Percentiles rank a stretch among this genome's conserved stretches.
phyloP scores from a whole-genome alignment of 2,329 filamentous ascomycete genomes.

The Pseudocercospora vitis region DNA sequence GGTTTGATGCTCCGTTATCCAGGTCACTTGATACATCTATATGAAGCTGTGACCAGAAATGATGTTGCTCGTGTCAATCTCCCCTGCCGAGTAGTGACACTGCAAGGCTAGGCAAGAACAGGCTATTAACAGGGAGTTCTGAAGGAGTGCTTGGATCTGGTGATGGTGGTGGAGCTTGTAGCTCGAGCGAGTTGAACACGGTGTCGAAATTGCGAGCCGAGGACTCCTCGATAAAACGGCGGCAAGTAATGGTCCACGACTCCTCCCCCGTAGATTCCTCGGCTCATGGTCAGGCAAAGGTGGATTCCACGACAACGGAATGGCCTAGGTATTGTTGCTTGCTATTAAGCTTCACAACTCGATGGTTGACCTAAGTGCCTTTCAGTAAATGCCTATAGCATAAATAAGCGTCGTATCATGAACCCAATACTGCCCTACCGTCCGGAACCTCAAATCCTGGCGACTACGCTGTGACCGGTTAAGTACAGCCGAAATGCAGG shows the following conservation, averaged over 20 bases:
- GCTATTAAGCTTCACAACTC: neutral
- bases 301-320: neutral
- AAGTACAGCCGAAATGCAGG: neutral
- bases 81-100: neutral
- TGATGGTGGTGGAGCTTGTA: neutral
- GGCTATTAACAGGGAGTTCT: neutral
- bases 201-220: neutral
- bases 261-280: neutral
- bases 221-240: neutral
- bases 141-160: neutral
- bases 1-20: neutral
- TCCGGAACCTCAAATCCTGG: neutral
- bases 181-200: neutral
- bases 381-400: no score
- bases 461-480: neutral
- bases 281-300: neutral
- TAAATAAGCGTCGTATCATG: neutral
- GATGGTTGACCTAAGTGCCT: neutral
- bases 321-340: neutral
- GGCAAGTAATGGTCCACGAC: neutral
- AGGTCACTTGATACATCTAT: neutral
- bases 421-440: neutral
- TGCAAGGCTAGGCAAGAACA: neutral
- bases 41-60: neutral
- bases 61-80: neutral